These are phyloP conservation scores for Toxoplasma gondii DNA, from an alignment of 169 alveolate species.

Conservation along the genomic window DNA sequence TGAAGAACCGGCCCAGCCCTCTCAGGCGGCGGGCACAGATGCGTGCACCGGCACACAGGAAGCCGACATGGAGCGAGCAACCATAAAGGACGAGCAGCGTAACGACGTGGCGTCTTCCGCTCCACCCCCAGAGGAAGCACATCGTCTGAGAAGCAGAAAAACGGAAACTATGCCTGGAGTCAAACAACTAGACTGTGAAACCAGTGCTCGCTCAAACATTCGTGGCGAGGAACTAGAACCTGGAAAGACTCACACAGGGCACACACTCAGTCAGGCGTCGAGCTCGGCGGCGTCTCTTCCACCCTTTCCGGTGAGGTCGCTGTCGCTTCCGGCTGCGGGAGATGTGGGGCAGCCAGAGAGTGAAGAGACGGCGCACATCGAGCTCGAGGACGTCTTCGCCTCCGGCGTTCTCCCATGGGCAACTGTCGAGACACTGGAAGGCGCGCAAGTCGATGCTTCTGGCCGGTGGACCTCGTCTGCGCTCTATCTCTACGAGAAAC, in stretches of 20 bases:
- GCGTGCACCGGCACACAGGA: too few species aligned
- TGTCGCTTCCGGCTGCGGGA: too few species aligned
- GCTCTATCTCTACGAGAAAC: constrained; percentile 15
- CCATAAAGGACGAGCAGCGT: too few species aligned
- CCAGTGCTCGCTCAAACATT: too few species aligned
- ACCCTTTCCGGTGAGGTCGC: not conserved
- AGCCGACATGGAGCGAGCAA: too few species aligned
- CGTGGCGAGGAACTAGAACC: not conserved
- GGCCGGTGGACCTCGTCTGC: constrained; percentile 11
- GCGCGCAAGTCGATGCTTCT: constrained; percentile 10
- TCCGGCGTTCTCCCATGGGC: constrained; percentile 20
- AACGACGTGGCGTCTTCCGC: too few species aligned
- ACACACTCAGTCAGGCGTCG: not conserved
- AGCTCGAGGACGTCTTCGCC: not conserved
- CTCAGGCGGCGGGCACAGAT: too few species aligned
- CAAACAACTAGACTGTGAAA: too few species aligned
- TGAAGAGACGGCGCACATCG: not conserved
- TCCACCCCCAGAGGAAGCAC: too few species aligned
- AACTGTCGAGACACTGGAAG: not conserved
- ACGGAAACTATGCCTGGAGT: too few species aligned
- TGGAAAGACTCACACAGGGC: not conserved
- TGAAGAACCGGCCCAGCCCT: not conserved
- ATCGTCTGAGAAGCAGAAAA: too few species aligned
- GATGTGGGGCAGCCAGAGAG: too few species aligned
- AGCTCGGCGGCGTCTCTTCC: not conserved